Evolutionary conservation across 768 basidiomycete genomes (phyloP).

Genomic region (Lactifluus subvellereus): DNA sequence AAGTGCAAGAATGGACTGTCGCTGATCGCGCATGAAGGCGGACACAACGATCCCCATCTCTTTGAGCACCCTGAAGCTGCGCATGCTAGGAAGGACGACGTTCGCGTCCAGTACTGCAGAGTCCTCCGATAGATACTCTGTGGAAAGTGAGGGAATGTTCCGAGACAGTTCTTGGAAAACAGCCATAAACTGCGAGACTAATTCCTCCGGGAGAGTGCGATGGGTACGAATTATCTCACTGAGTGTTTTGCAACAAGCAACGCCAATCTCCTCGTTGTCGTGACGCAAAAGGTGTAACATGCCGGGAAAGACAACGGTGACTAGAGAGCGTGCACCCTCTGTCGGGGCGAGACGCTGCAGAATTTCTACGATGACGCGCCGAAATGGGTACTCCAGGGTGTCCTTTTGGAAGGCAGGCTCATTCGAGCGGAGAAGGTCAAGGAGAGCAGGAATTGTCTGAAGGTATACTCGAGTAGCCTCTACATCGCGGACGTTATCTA

Average conservation of each 20-base stretch:
- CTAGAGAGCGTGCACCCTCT: conserved; percentile 70
- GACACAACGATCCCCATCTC: conserved; percentile 93
- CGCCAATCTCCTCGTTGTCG: conserved; percentile 96
- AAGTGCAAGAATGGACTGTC: conserved; percentile 54
- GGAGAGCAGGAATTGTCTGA: conserved; percentile 65
- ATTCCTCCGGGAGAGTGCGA: conserved; percentile 64
- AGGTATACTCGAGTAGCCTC: conserved; percentile 67
- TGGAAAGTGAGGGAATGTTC: conserved; percentile 67
- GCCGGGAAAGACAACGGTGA: conserved; percentile 61
- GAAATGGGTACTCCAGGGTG: conserved; percentile 70
- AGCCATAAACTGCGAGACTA: conserved; percentile 71
- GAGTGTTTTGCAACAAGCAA: conserved; percentile 83
- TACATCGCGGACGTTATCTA: conserved; percentile 71
- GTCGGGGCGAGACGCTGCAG: conserved; percentile 80
- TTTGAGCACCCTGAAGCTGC: conserved; percentile 89
- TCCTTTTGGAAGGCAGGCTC: conserved; percentile 64
- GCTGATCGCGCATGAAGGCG: conserved; percentile 80
- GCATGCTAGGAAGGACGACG: conserved; percentile 58
- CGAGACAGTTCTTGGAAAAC: conserved; percentile 74
- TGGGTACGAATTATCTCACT: conserved; percentile 83
- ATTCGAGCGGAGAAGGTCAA: conserved; percentile 65
- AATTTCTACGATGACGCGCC: conserved; percentile 82
- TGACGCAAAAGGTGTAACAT: conserved; percentile 78
- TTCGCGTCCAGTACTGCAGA: conserved; percentile 52
- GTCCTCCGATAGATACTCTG: conserved; percentile 66